Percentiles rank a stretch among this genome's conserved stretches.
phyloP scores from a whole-genome alignment of 768 basidiomycete genomes.

The Amanita pseudoporphyria region DNA sequence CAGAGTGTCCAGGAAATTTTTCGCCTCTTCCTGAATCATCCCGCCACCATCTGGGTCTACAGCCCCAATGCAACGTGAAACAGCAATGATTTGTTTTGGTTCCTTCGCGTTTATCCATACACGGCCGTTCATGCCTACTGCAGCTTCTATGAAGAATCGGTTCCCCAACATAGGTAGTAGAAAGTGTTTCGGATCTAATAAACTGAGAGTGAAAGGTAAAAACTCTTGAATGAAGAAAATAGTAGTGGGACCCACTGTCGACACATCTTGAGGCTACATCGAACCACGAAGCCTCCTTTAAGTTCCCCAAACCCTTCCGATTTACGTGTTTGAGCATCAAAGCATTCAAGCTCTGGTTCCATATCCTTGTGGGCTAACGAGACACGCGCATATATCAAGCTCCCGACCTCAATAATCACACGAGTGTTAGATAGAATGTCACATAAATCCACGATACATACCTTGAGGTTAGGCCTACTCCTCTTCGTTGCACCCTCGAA shows the following conservation, averaged over 20 bases:
- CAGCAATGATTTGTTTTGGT: conserved; percentile 61
- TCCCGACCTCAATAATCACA: conserved; percentile 59
- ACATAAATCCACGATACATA: conserved; percentile 17
- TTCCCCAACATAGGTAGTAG: conserved; percentile 73
- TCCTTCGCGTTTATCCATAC: conserved; percentile 83
- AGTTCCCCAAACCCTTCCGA: conserved; percentile 91
- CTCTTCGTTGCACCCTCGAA: conserved; percentile 96
- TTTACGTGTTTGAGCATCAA: conserved; percentile 88
- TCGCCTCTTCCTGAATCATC: conserved; percentile 43
- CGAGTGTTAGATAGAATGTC: background rate
- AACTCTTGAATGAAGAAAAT: conserved; percentile 4
- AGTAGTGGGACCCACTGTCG: conserved; percentile 53
- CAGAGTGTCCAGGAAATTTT: conserved; percentile 40
- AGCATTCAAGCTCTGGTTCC: conserved; percentile 97
- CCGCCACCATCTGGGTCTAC: conserved; percentile 68
- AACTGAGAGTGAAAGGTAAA: conserved; percentile 28
- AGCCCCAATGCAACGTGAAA: conserved; percentile 71
- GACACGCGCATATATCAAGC: conserved; percentile 84
- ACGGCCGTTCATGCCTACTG: conserved; percentile 86
- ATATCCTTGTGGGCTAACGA: conserved; percentile 94
- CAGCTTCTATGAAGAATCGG: conserved; percentile 78
- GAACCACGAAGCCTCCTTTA: conserved; percentile 77
- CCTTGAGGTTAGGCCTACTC: conserved; percentile 91
- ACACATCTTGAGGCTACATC: conserved; percentile 78
- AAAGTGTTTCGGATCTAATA: conserved; percentile 76